Base-by-base conservation (phyloP, 2,329 filamentous ascomycete genomes). In the Coleophoma eucalyptorum region DNA sequence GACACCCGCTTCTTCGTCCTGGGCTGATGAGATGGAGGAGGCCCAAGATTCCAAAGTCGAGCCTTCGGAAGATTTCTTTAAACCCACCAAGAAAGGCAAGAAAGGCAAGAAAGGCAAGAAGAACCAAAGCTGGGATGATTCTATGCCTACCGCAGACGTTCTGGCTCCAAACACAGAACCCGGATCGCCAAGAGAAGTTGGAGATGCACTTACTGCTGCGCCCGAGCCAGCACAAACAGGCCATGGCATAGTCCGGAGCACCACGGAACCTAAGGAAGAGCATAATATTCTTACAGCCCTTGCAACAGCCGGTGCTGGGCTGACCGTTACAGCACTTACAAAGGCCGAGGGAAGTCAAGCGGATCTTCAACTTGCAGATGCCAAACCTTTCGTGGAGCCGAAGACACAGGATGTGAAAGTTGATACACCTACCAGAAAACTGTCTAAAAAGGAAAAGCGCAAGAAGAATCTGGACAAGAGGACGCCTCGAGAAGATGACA, bases 381-480 rank as follows among this genome's bases (percentile, higher is more conserved):
- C 19, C 19, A 35, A 40, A 20, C 38, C 49, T 5, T 68, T 66
- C 15, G 67, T 65, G 19, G 66, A 68, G 16, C 60, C 68, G n/a
- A 58, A 71, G 42, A 63, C 66, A 31, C 63, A 69, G 49, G 69
- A 65, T 50, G 67, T 68, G 54, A 66, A 63, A 18, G 69, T 65
- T 50, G 67, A 68, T 55, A 66, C 63, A 18, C 64, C 60, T 19
- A 55, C 55, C 5, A 67, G 65, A 53, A 71, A 59, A 33, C 21
- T 67, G 51, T 65, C 60, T 38, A 69, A 67, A 53, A 69, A 70
- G 49, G 67, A 70, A 46, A 65, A 63, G 52, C 61, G 67, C 42
- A 68, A 68, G 54, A 69, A 69, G 62, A 63, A 62, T 43, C 61
- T 69, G 52, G 73, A 75, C 56, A 70, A 70, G 54, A 65, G 69